These are phyloP conservation scores for Setaria viridis DNA, from an alignment of 202 grass and related monocot species.

Conservation along the genomic window DNA sequence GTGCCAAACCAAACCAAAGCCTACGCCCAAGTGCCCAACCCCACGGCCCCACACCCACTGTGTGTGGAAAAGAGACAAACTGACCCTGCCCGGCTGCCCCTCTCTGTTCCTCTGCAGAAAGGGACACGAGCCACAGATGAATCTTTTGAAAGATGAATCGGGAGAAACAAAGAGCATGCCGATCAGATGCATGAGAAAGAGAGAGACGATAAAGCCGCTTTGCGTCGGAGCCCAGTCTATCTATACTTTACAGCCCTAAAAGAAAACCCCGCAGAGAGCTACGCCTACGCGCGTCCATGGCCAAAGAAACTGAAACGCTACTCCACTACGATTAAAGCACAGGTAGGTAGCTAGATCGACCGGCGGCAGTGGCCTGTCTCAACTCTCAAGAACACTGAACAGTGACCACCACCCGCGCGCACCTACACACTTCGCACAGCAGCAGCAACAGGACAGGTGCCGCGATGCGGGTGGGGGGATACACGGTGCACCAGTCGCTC, in stretches of 20 bases:
- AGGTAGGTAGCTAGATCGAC: not conserved
- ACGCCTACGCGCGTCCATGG: not conserved
- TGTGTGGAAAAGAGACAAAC: constrained; percentile 47
- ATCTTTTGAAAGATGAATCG: not conserved
- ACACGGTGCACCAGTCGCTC: constrained; percentile 93
- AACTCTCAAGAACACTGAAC: not conserved
- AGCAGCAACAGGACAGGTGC: not conserved
- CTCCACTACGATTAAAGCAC: not conserved
- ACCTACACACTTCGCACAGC: not conserved
- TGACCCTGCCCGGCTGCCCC: not conserved
- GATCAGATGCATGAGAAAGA: not conserved
- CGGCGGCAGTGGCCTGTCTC: not conserved
- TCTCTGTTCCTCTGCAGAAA: not conserved
- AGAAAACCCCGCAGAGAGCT: not conserved
- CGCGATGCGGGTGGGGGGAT: constrained; percentile 74
- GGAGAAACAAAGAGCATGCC: constrained; percentile 10
- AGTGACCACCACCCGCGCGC: too few species aligned
- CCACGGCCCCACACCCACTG: not conserved
- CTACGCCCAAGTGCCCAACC: not conserved
- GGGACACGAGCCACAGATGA: not conserved
- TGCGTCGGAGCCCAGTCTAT: not conserved
- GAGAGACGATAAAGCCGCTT: not conserved
- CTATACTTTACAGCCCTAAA: not conserved
- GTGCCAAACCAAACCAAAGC: not conserved
- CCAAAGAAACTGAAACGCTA: not conserved